A percentile compares a stretch with the other conserved stretches of the same genome.
Evolutionary conservation across 805 yeast genomes (phyloP).

Genomic region (Starmerella geochares): DNA sequence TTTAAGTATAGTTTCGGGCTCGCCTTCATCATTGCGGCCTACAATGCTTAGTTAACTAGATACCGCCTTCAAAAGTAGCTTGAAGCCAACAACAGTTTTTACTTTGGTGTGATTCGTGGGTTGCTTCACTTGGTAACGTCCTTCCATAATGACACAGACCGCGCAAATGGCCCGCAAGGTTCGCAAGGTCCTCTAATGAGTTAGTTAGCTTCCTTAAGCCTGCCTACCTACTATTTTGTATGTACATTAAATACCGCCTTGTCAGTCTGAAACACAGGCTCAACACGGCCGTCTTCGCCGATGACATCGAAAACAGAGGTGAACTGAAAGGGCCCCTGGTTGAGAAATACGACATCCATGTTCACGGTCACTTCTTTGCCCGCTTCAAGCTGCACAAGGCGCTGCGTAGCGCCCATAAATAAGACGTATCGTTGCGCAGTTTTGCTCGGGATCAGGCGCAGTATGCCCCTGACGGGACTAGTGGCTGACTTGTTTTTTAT

Average conservation of each 20-base stretch:
- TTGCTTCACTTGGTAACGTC: too few relatives aligned
- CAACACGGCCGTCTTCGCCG: constrained; percentile 10
- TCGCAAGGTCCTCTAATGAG: too few relatives aligned
- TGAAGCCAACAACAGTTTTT: too few relatives aligned
- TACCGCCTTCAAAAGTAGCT: not conserved
- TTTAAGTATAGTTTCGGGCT: constrained; percentile 49
- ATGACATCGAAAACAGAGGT: constrained; percentile 49
- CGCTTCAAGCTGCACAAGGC: constrained; percentile 40
- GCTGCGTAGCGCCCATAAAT: constrained; percentile 64
- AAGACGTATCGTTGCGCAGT: constrained; percentile 48
- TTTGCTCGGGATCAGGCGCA: constrained; percentile 48
- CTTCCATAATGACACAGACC: too few relatives aligned
- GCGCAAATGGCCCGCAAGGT: too few relatives aligned
- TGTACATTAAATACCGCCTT: constrained; percentile 11
- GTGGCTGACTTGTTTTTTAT: constrained; percentile 41
- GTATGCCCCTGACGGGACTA: constrained; percentile 40
- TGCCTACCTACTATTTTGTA: constrained; percentile 1
- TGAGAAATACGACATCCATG: constrained; percentile 55
- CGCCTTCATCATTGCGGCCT: constrained; percentile 31
- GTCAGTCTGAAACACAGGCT: constrained; percentile 19
- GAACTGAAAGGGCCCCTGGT: constrained; percentile 76
- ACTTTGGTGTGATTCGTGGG: too few relatives aligned
- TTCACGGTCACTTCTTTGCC: constrained; percentile 37
- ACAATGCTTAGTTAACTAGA: constrained; percentile 24
- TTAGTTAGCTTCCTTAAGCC: too few relatives aligned